phyloP scores from a whole-genome alignment of 1,284 basidiomycete species.

The Filobasidium uniguttulatum region DNA sequence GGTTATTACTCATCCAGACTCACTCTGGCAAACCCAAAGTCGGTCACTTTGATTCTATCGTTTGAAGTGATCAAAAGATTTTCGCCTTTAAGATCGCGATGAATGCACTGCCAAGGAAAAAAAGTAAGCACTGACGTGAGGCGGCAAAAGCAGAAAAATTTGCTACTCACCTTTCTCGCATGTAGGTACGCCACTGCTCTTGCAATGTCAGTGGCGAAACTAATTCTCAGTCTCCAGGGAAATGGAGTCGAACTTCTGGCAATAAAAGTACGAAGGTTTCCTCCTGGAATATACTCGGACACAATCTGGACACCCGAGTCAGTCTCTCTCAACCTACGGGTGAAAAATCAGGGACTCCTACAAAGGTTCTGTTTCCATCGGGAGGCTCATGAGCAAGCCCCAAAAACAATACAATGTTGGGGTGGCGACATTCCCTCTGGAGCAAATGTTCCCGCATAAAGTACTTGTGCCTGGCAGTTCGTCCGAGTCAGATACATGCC shows the following conservation, averaged over 20 bases:
- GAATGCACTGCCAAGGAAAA: constrained; percentile 38
- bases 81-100: constrained; percentile 83
- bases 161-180: constrained; percentile 55
- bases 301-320: constrained; percentile 43
- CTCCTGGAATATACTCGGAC: constrained; percentile 60
- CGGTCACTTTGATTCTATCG: constrained; percentile 86
- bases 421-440: constrained; percentile 78
- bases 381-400: constrained; percentile 77
- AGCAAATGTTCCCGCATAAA: constrained; percentile 94
- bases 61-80: constrained; percentile 90
- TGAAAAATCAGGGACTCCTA: constrained; percentile 18
- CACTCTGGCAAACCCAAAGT: constrained; percentile 62
- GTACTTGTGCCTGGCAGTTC: constrained; percentile 56
- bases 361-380: constrained; percentile 65
- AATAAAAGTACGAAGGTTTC: constrained; percentile 76
- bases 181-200: constrained; percentile 94
- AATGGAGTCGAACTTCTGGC: constrained; percentile 61
- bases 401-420: constrained; percentile 87
- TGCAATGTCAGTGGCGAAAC: constrained; percentile 86
- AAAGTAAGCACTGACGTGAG: background rate
- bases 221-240: constrained; percentile 78
- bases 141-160: background rate
- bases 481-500: background rate
- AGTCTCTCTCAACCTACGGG: background rate
- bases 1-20: background rate